These are phyloP conservation scores for Coccomyxa sp. DNA, from an alignment of 139 green algal species.

Conservation along the genomic window DNA sequence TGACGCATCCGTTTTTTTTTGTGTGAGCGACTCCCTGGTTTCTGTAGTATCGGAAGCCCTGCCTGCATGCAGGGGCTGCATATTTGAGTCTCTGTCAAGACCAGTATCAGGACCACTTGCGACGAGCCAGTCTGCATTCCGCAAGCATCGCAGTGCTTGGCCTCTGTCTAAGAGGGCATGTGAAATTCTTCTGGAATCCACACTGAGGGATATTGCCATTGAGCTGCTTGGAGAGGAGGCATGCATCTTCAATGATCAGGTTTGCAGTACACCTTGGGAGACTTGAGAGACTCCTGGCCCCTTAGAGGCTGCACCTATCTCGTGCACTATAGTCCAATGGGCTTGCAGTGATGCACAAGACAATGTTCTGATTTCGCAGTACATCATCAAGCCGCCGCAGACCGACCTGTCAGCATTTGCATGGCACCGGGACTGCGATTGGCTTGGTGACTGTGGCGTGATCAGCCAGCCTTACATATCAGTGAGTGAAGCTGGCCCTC, in stretches of 20 bases:
- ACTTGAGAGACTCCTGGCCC: background rate
- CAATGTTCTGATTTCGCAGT: constrained; percentile 15
- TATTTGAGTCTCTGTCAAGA: background rate
- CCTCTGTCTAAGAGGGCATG: background rate
- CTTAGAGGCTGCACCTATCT: background rate
- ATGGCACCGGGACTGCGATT: constrained; percentile 36
- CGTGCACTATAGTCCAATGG: background rate
- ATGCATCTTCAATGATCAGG: constrained; percentile 30
- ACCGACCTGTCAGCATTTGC: constrained; percentile 11
- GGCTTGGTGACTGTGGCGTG: background rate
- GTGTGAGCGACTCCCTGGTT: too few species aligned
- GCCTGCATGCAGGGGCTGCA: background rate
- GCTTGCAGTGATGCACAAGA: background rate
- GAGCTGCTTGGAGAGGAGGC: constrained; percentile 11
- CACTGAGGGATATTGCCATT: background rate
- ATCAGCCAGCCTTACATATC: background rate
- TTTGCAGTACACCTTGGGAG: background rate
- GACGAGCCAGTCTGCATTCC: background rate
- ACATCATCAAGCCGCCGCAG: constrained; percentile 33
- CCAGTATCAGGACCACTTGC: background rate
- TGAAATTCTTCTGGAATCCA: background rate
- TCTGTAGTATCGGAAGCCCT: background rate
- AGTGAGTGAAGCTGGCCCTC: background rate
- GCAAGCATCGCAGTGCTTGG: background rate
- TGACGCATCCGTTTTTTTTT: background rate